Evolutionary conservation across 2,329 filamentous ascomycete genomes (phyloP), one percentile per base, ranked within the genome.

Genomic region (Trichothecium sympodiale): DNA sequence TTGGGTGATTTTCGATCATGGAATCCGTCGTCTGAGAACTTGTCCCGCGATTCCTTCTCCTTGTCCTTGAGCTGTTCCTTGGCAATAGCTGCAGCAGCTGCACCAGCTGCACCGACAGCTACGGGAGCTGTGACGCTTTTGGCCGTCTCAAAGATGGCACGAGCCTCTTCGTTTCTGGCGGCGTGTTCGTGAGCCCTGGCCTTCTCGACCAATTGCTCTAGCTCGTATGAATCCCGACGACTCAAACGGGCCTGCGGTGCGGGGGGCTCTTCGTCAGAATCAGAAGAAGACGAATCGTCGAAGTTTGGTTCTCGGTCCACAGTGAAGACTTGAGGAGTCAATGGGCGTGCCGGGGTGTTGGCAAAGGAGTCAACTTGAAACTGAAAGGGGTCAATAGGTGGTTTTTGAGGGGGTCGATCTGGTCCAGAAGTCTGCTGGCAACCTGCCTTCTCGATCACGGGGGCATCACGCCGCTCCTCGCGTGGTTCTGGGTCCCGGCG

Each of bases 351-450:
- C 1, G 63, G 60, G 10, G 58, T 61, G 16, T 57, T 54, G 40
- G 64, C 63, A 46, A 69, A 63, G 40, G 70, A 60, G 29, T 61
- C 44, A 41, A 77, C 68, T 51, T 71, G 72, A 47, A 62, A 78
- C 49, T 74, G 64, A 50, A 78, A 77, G 14, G 73, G 71, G 52
- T 79, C 68, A 47, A 71, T 51, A 34, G 52, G 47, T n/a, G 50
- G 46, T 39, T 46, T 46, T 40, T 50, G 45, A 17, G 40, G 40
- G 35, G 50, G 45, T 38, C 49, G 40, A 16, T 29, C 41, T 33
- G 47, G 41, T 36, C 44, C 40, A 43, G 48, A 45, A 35, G 49
- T 29, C 39, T 45, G 39, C 41, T 48, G 35, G 46, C 37, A 41
- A 49, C 36, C 35, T 52, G 44, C 50, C 47, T 53, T 47, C 44